Evolutionary conservation across 2,329 filamentous ascomycete species (phyloP), one percentile per base, ranked within the genome.

Genomic region (Lizonia empirigonia): DNA sequence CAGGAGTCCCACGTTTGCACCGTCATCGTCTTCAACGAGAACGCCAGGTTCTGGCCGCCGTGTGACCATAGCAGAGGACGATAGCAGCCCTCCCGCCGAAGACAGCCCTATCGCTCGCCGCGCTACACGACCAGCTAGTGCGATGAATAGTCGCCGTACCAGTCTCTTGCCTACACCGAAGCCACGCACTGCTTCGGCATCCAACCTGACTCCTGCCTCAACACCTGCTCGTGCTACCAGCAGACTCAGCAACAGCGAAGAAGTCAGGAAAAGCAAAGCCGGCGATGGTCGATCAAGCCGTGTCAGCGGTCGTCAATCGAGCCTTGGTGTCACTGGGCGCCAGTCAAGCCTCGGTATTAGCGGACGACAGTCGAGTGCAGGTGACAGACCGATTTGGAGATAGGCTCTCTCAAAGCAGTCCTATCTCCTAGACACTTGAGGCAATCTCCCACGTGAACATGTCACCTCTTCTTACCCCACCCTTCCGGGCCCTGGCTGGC

Each of bases 141-240:
- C 62, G 4, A 53, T 68, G 57, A 67, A 61, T 33, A 66, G 55
- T 35, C 69, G 69, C 12, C 64, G 69, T 27, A 60, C 39, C 23
- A 70, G 68, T 38, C 53, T 71, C 18, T 58, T 72, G 10, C 64
- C 64, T 19, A 59, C 59, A 15, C 63, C 67, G 5, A 71, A 66
- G 29, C 56, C 63, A 35, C 65, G 64, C 30, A 65, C 62, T 7
- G 35, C 56, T 8, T 68, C 64, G 26, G 56, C 57, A 23, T 61
- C 62, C 3, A 60, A 55, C 24, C 20, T 60, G 16, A 53, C 59
- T 7, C 50, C 49, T 23, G 49, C 54, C 13, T 27, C 49, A 8
- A 56, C 60, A 2, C 54, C 62, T 13, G 59, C 56, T 23, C 64
- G 63, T 12, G 58, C 57, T 27, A 54, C 20, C 32, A 68, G 65